Evolutionary conservation across 371 early-diverging fungal genomes (phyloP), one percentile per base, ranked within the genome.

Genomic region (Haplosporangium sp.): DNA sequence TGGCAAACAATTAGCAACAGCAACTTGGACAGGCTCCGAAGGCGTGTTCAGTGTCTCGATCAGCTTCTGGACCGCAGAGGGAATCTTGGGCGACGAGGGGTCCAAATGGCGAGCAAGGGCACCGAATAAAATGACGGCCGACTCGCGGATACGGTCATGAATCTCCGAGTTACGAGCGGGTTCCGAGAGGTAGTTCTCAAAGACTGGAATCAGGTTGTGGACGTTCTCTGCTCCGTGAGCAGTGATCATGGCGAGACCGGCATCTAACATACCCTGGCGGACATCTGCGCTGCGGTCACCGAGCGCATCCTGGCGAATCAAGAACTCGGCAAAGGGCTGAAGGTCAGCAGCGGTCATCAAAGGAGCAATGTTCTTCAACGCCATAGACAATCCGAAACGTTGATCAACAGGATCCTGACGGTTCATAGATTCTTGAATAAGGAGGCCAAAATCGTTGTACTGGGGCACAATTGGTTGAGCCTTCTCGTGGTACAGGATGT

Each of bases 1-100:
- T n/a, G 97, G 95, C 63, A 99, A 84, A 71, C 98, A 98, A 63
- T 96, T 92, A 8, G 95, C 87, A 16, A 98, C 98, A 16, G 98
- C 97, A 29, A 91, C 86, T 83, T 99, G 99, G 20, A 99, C 98
- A 7, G 94, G 80, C 82, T 98, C 99, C 0, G 97, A 94, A 5
- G 99, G 99, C 12, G 98, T 99, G 55, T 91, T 86, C 55, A 98
- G 85, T 2, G 99, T 94, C 20, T 90, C 95, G 40, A 98, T 86
- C 58, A 99, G 83, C 74, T 92, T 95, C 43, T 91, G 89, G 8
- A 98, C 92, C 41, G 95, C 95, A 10, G 88, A 86, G 1, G 88
- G 89, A 43, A 97, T 91, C 76, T 91, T 90, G 56, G 86, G 85
- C 68, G 94, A 93, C 16, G 86, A 85, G 11, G 90, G 55, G 12